These are phyloP conservation scores for Aspergillus transmontanensis DNA, from an alignment of 2,329 filamentous ascomycete genomes.

Conservation along the genomic window DNA sequence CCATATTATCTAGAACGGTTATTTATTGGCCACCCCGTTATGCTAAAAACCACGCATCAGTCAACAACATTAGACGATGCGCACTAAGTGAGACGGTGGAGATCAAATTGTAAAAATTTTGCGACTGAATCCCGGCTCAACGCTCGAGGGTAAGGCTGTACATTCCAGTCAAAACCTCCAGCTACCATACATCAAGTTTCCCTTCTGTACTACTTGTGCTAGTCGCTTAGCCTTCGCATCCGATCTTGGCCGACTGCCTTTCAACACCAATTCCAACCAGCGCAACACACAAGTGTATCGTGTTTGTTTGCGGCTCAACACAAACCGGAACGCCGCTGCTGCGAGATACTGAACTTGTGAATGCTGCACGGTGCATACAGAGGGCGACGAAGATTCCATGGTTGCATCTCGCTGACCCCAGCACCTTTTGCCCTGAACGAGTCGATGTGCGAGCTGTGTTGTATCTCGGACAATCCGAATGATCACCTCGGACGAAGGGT, in stretches of 20 bases:
- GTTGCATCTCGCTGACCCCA: slow-evolving; percentile 4
- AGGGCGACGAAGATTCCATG: slow-evolving; percentile 22
- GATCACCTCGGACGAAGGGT: slow-evolving; percentile 63
- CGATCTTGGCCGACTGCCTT: slow-evolving; percentile 39
- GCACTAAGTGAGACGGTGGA: not conserved
- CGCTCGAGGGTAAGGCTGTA: not conserved
- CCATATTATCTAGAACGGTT: not conserved
- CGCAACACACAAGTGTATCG: slow-evolving; percentile 64
- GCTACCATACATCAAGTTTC: slow-evolving; percentile 37
- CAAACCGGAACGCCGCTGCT: slow-evolving; percentile 67
- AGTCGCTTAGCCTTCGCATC: slow-evolving; percentile 39
- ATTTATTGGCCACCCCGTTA: not conserved
- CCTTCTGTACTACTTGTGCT: slow-evolving; percentile 35
- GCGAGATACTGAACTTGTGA: slow-evolving; percentile 66
- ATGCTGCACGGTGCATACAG: slow-evolving; percentile 63
- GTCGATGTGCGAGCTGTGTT: slow-evolving; percentile 63
- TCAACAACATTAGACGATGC: not conserved
- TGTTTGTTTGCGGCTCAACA: slow-evolving; percentile 72
- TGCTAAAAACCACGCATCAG: not conserved
- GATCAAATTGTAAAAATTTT: not conserved
- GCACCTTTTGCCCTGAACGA: slow-evolving; percentile 60
- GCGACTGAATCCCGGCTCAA: not conserved
- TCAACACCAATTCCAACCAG: slow-evolving; percentile 64
- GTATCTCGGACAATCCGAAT: slow-evolving; percentile 67
- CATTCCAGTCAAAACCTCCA: slow-evolving; percentile 35